Base-by-base conservation (phyloP, 2,329 filamentous ascomycete species). In the Trichoderma koningiopsis region DNA sequence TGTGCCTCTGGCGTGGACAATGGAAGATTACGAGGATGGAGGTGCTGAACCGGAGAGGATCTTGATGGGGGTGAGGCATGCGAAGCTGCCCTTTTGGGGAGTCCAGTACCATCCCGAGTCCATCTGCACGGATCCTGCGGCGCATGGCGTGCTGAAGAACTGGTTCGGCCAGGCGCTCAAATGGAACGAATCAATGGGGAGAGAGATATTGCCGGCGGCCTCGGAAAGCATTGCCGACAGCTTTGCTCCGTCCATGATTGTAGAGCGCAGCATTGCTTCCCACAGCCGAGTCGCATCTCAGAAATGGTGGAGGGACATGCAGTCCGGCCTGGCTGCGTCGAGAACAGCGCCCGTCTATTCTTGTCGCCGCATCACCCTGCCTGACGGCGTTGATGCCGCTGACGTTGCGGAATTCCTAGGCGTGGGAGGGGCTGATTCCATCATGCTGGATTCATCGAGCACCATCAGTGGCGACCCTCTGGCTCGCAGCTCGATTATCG, bases 31-130 rank as follows among this genome's bases (percentile, higher is more conserved):
- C 6, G 78, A 78, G 4, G 79, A 77, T 1, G 72, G 7, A 70
- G 70, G 0, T 1, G 70, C 1, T 1, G 75, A 76, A 13, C 73
- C 75, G 10, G 85, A 88, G 75, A 81, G 85, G 53, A 85, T 94
- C 4, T 79, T 96, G n/a, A 96, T 96, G 92, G 92, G 87, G 0
- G 88, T 90, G 19, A 87, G 85, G 72, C 93, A 97, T 77, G 80
- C 77, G 22, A 76, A 72, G 0, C 90, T 88, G 72, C 94, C 94
- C 0, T 92, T 95, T 72, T 96, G 92, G 90, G 94, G 92, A 0
- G 84, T 97, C 22, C 94, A 97, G 76, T 97, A 96, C 74, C 94
- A 97, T 76, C 94, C 94, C 0, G 94, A 97, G 78, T 97, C 93
- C 0, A 87, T 93, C 16, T 97, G 93, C 77, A 96, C 94, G 4